phyloP scores from a whole-genome alignment of 768 basidiomycete genomes.

The Cystobasidiopsis lactophilus region DNA sequence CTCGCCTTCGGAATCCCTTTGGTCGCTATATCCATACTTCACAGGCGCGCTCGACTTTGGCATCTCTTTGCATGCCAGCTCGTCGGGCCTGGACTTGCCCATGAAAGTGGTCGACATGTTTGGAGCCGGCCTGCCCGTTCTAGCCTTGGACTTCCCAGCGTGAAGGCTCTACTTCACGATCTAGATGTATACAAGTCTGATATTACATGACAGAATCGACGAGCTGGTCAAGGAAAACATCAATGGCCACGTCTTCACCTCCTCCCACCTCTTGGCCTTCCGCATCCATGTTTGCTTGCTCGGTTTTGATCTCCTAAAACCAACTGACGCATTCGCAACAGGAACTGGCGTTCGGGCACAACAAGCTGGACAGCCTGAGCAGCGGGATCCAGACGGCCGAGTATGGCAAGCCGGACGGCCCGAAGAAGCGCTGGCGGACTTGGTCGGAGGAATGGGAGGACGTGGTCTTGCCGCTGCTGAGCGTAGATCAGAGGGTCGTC shows the following conservation, averaged over 20 bases:
- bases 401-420: slow-evolving; percentile 25
- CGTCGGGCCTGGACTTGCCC: slow-evolving; percentile 72
- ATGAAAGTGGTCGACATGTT: slow-evolving; percentile 99
- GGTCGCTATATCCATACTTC: background rate
- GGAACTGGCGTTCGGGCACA: too few relatives aligned
- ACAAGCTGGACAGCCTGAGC: background rate
- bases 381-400: background rate
- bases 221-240: slow-evolving; percentile 67
- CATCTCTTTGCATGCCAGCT: slow-evolving; percentile 71
- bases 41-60: slow-evolving; percentile 78
- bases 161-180: slow-evolving; percentile 24
- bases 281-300: slow-evolving; percentile 39
- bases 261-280: slow-evolving; percentile 41
- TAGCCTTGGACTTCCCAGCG: slow-evolving; percentile 71
- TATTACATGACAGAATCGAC: slow-evolving; percentile 34
- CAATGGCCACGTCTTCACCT: slow-evolving; percentile 62
- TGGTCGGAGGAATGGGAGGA: slow-evolving; percentile 76
- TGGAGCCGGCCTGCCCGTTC: slow-evolving; percentile 82
- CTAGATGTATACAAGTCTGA: background rate
- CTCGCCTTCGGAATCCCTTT: background rate
- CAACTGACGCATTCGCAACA: too few relatives aligned
- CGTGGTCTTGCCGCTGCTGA: slow-evolving; percentile 39
- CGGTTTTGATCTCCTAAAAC: too few relatives aligned
- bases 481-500: background rate
- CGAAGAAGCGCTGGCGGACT: too few relatives aligned